Conservation (phyloP, 1,284 basidiomycete species). For the Papiliotrema laurentii region DNA sequence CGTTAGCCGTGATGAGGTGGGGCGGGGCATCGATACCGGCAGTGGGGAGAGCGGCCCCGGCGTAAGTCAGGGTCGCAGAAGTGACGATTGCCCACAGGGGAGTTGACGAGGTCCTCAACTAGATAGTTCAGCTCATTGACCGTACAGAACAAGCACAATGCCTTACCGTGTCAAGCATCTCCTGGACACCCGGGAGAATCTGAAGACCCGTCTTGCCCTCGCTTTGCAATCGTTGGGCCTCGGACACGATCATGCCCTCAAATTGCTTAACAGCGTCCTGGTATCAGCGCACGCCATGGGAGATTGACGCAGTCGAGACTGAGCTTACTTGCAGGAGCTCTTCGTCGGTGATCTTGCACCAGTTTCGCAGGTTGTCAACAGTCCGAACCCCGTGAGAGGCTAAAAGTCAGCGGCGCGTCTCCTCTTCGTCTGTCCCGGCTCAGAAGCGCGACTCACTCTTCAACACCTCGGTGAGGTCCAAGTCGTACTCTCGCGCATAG, state of each 20-base stretch:
- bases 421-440: background rate
- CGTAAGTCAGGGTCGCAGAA: conserved; percentile 69
- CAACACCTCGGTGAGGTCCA: conserved; percentile 43
- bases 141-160: background rate
- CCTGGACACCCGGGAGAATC: conserved; percentile 41
- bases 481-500: conserved; percentile 38
- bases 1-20: conserved; percentile 65
- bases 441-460: conserved; percentile 27
- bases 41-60: conserved; percentile 59
- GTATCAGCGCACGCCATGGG: background rate
- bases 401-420: conserved; percentile 33
- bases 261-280: conserved; percentile 34
- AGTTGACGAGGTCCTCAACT: conserved; percentile 52
- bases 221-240: conserved; percentile 37
- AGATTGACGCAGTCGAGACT: background rate
- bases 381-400: conserved; percentile 70
- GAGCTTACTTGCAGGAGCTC: conserved; percentile 56
- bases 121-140: background rate
- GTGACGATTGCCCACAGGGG: conserved; percentile 75
- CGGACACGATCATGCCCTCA: conserved; percentile 42
- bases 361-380: conserved; percentile 65
- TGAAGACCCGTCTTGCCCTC: conserved; percentile 42
- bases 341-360: conserved; percentile 61
- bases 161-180: conserved; percentile 33
- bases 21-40: conserved; percentile 58